A percentile compares a stretch with the other conserved stretches of the same genome.
Conservation (phyloP, 164 flowering plant species). For the Piper betle region DNA sequence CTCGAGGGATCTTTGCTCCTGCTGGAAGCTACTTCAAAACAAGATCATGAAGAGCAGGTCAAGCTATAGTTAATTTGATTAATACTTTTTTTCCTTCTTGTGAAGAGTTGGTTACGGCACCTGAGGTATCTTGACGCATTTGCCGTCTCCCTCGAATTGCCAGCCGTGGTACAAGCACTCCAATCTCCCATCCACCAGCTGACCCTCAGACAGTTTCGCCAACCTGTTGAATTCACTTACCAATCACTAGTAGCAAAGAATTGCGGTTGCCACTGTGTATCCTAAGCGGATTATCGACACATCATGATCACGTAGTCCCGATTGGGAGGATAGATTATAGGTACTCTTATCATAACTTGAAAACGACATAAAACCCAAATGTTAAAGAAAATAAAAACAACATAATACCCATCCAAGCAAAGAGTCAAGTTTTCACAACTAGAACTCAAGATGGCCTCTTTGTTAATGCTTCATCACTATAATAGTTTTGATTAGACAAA, state of each 20-base stretch:
- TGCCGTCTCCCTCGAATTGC: constrained; percentile 75
- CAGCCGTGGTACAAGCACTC: constrained; percentile 98
- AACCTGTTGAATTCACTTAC: constrained; percentile 23
- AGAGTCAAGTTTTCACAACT: no score
- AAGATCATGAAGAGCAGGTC: no score
- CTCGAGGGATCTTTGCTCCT: constrained; percentile 62
- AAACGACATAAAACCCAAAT: no score
- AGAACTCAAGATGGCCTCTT: no score
- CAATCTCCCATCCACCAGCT: constrained; percentile 71
- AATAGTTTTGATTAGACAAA: no score
- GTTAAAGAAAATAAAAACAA: no score
- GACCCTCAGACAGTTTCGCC: constrained; percentile 94
- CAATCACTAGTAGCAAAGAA: no score
- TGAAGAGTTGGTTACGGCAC: constrained; percentile 12
- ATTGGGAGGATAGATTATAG: no score
- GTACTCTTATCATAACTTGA: no score
- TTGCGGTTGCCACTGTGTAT: background rate
- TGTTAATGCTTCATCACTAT: no score
- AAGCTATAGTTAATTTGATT: background rate
- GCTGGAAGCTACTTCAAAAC: constrained; percentile 48
- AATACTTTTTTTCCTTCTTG: background rate
- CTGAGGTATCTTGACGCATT: constrained; percentile 96
- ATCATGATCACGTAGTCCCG: no score
- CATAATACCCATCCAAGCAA: no score
- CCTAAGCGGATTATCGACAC: constrained; percentile 7